Percentiles rank a stretch among this genome's conserved stretches.
These are phyloP conservation scores for Dendrostoma leiphaemia DNA, from an alignment of 2,329 filamentous ascomycete species.

Conservation along the genomic window DNA sequence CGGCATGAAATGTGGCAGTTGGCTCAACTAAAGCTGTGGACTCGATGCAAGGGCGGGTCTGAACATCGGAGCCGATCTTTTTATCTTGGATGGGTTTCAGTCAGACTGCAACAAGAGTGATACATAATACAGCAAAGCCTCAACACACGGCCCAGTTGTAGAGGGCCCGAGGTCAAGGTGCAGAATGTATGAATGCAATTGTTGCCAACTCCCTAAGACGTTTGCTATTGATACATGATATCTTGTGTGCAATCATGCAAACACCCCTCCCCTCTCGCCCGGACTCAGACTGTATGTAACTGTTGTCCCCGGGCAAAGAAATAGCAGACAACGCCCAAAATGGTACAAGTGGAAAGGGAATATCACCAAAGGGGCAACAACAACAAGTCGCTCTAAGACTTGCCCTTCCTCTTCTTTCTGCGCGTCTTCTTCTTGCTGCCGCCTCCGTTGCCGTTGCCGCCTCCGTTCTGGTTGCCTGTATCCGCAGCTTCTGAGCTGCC, in stretches of 20 bases:
- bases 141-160: not conserved
- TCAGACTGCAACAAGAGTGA: no score
- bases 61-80: no score
- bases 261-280: not conserved
- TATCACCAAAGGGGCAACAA: not conserved
- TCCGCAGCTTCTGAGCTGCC: not conserved
- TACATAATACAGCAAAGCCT: no score
- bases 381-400: conserved; percentile 24
- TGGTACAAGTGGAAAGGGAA: not conserved
- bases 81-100: no score
- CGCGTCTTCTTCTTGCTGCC: conserved; percentile 35
- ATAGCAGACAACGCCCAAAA: not conserved
- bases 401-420: conserved; percentile 37
- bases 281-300: not conserved
- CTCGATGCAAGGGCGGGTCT: no score
- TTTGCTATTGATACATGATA: not conserved
- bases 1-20: no score
- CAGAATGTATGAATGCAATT: not conserved
- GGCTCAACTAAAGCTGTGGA: no score
- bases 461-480: conserved; percentile 11
- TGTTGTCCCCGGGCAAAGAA: not conserved
- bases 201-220: not conserved
- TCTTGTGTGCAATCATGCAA: not conserved
- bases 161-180: not conserved
- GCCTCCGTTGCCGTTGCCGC: conserved; percentile 18